phyloP scores from a whole-genome alignment of 768 basidiomycete species.

The Pleurotus tuoliensis region DNA sequence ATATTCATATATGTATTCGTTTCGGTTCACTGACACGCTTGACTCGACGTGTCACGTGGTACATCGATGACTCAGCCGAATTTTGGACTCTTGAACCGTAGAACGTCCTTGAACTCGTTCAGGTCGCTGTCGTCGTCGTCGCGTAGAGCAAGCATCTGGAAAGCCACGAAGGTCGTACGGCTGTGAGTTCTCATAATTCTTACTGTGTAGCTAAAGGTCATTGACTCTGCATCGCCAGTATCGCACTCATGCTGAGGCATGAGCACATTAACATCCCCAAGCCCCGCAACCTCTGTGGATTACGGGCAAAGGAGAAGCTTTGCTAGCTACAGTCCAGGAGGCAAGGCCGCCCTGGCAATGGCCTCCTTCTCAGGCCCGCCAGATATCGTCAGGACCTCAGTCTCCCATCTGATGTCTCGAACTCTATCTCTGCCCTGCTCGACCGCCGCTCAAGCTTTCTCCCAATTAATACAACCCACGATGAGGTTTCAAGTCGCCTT shows the following conservation, averaged over 20 bases:
- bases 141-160: no score
- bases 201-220: no score
- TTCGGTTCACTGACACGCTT: no score
- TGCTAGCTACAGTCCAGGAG: background rate
- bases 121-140: no score
- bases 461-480: conserved; percentile 69
- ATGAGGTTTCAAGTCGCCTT: conserved; percentile 82
- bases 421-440: conserved; percentile 74
- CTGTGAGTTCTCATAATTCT: no score
- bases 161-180: no score
- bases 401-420: conserved; percentile 61
- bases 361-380: background rate
- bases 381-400: conserved; percentile 58
- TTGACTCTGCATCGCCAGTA: no score
- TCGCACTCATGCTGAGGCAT: conserved; percentile 8
- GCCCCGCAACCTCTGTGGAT: background rate
- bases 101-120: no score
- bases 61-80: no score
- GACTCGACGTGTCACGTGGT: no score
- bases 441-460: conserved; percentile 70
- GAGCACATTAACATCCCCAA: background rate
- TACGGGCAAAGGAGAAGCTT: background rate
- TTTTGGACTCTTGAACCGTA: no score
- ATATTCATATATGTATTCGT: background rate
- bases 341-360: background rate